Conservation (phyloP, 768 basidiomycete species). For the Lyophyllum semitale region DNA sequence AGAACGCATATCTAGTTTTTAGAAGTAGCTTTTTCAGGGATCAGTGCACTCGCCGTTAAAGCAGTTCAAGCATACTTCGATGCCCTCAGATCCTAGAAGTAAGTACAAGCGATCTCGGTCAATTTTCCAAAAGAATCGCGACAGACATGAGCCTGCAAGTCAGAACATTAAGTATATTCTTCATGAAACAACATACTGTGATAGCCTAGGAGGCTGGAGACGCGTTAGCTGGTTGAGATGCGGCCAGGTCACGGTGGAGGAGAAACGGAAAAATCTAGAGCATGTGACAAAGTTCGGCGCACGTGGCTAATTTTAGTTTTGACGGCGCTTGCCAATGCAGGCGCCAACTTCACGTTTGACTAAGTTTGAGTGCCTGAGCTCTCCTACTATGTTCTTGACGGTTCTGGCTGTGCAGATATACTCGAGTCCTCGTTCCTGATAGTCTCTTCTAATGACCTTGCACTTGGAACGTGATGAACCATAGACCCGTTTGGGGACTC, state of each 20-base stretch:
- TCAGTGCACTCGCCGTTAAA: constrained; percentile 91
- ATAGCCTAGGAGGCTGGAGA: constrained; percentile 59
- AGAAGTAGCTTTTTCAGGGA: constrained; percentile 62
- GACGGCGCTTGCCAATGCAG: no score
- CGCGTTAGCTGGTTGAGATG: constrained; percentile 53
- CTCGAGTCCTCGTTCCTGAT: no score
- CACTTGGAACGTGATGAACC: no score
- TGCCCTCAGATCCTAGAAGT: constrained; percentile 77
- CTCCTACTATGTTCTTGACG: no score
- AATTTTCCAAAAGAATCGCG: not conserved
- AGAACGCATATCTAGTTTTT: constrained; percentile 74
- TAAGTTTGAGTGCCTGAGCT: no score
- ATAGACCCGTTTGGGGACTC: no score
- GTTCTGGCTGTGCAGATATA: no score
- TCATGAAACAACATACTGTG: constrained; percentile 82
- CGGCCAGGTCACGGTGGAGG: constrained; percentile 47
- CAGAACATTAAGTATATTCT: constrained; percentile 98
- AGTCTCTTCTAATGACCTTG: no score
- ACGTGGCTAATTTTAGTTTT: no score
- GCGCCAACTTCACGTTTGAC: no score
- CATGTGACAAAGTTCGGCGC: no score
- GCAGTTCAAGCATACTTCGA: constrained; percentile 89
- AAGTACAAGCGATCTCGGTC: constrained; percentile 1
- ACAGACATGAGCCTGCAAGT: constrained; percentile 69
- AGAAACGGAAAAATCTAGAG: no score